A percentile compares a stretch with the other conserved stretches of the same genome.
These are phyloP conservation scores for Auriculariales sp. DNA, from an alignment of 768 basidiomycete genomes.

Conservation along the genomic window DNA sequence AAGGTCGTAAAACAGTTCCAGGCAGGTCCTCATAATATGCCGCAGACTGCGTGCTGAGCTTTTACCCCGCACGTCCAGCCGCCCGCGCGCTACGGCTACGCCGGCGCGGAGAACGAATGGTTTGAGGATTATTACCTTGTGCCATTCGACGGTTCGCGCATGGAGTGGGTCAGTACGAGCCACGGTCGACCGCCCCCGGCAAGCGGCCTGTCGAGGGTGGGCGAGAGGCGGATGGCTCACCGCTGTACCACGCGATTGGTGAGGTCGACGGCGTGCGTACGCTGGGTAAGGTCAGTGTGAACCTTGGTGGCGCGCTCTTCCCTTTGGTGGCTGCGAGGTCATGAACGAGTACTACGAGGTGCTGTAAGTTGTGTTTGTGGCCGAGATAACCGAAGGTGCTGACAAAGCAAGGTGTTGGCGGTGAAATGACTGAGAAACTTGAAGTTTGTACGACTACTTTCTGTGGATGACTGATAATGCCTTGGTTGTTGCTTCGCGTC, in stretches of 20 bases:
- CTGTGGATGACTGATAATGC: no score
- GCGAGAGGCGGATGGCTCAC: slow-evolving; percentile 51
- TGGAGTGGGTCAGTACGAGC: slow-evolving; percentile 61
- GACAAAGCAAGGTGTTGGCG: no score
- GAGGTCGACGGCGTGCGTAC: slow-evolving; percentile 35
- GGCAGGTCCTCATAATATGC: no score
- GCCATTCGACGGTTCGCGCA: slow-evolving; percentile 46
- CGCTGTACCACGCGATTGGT: slow-evolving; percentile 55
- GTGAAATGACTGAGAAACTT: no score
- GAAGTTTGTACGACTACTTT: no score
- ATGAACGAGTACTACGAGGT: slow-evolving; percentile 27
- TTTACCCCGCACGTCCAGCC: slow-evolving; percentile 34
- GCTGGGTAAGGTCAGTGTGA: slow-evolving; percentile 59
- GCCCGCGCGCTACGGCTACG: slow-evolving; percentile 25
- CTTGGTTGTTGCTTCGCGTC: no score
- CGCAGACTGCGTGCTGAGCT: no score
- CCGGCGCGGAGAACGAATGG: slow-evolving; percentile 44
- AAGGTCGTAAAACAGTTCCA: no score
- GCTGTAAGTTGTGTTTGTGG: slow-evolving; percentile 21
- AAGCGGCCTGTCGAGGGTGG: slow-evolving; percentile 58
- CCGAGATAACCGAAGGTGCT: no score
- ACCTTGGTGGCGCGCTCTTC: slow-evolving; percentile 37
- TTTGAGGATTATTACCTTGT: slow-evolving; percentile 59
- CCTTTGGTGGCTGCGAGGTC: slow-evolving; percentile 23
- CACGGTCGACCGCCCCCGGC: slow-evolving; percentile 45